phyloP scores from a whole-genome alignment of 1,139 yeast species.

The Yamadazyma siamensis region DNA sequence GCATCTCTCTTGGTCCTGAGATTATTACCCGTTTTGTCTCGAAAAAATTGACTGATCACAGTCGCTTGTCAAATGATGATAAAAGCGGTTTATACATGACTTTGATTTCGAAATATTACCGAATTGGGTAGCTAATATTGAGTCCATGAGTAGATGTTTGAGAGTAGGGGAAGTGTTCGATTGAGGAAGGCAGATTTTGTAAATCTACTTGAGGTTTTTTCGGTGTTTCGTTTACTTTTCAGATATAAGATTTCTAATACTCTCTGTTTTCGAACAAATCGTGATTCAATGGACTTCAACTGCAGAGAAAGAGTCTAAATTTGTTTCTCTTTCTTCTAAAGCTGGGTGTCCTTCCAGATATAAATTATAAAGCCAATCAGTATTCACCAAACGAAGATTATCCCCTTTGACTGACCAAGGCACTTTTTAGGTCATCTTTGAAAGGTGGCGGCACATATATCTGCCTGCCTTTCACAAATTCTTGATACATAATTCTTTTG shows the following conservation, averaged over 20 bases:
- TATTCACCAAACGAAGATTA: conserved; percentile 3
- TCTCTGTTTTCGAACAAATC: conserved; percentile 2
- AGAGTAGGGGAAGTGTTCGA: conserved; percentile 2
- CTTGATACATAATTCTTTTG: conserved; percentile 3
- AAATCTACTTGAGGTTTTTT: conserved; percentile 3
- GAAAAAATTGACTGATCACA: conserved; percentile 2
- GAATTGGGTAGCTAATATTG: conserved; percentile 3
- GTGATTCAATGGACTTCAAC: conserved; percentile 4
- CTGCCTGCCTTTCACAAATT: conserved; percentile 5
- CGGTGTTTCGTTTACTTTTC: conserved; percentile 2
- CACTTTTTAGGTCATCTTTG: conserved; percentile 3
- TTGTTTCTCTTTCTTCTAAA: conserved; percentile 4
- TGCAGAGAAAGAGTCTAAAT: conserved; percentile 4
- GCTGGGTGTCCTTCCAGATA: conserved; percentile 5
- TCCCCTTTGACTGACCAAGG: conserved; percentile 4
- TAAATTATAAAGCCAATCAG: conserved; percentile 5
- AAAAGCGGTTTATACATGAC: conserved; percentile 2
- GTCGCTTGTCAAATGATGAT: conserved; percentile 3
- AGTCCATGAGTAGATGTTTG: conserved; percentile 3
- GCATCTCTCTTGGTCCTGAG: conserved; percentile 4
- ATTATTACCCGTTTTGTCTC: conserved; percentile 2
- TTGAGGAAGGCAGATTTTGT: conserved; percentile 3
- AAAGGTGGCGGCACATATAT: conserved; percentile 3
- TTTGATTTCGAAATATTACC: conserved; percentile 2
- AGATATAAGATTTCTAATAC: conserved; percentile 2